Base-by-base conservation (phyloP, 2,329 filamentous ascomycete species). In the Onygena corvina region DNA sequence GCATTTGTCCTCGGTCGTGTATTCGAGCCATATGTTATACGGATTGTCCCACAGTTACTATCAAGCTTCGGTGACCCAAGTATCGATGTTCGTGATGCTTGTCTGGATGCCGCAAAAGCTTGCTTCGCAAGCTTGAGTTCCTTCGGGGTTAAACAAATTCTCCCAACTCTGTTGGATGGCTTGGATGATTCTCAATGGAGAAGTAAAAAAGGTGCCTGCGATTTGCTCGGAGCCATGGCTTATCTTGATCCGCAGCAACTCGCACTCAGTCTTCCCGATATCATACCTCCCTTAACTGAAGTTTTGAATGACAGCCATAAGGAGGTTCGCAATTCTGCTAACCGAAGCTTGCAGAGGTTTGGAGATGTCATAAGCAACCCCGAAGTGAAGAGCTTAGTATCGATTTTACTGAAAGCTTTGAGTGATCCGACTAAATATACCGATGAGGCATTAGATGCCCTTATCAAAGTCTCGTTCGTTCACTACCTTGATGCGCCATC, bases 401-500 rank as follows among this genome's bases (percentile, higher is more conserved):
- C 84, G 59, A 84, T 95, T 50, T 77, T 98, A 29, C 81, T 98
- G 58, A 96, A 95, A 69, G 93, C 92, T 54, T 79, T 98, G 52
- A 98, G 92, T 60, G 92, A 98, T 64, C 89, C 92, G 1, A 98
- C 90, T 0, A 96, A 92, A 64, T 87, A 94, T 69, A 98, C 93
- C 0, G 90, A 98, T 60, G 86, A 93, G 57, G 92, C 92, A 12
- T 74, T 98, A 52, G 90, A 98, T 64, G 76, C 87, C 0, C 77
- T 98, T 51, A 95, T 98, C 72, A 95, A 94, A 70, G 86, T 98
- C n/a, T 88, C 88, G 45, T 98, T 98, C 63, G 82, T 95, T 11
- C 92, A 98, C 68, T 98, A 96, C 62, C 77, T 98, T n/a, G 92
- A 98, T 66, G 86, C 93, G 0, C 92, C 92, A 3, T 98, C 93